Evolutionary conservation across 768 basidiomycete genomes (phyloP), one percentile per base, ranked within the genome.

Genomic region (Boletus rubescentipes): DNA sequence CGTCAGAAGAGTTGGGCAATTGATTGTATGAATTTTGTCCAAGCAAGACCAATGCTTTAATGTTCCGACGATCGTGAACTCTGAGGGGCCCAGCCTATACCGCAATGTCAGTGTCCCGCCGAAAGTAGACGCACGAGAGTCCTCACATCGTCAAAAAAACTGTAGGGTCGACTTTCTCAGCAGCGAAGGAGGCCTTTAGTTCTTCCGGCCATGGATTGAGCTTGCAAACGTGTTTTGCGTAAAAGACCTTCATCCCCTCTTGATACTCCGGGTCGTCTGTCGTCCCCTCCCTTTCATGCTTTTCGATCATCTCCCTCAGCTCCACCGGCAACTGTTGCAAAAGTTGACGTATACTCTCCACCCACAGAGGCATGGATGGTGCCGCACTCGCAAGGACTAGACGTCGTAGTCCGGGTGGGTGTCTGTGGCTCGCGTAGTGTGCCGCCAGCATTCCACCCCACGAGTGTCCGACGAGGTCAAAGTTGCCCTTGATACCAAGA

Each of bases 371-470:
- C 49, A 69, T 62, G 9, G 72, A 73, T 10, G 72, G 68, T 0
- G 71, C 68, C 0, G 70, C 62, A 30, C 71, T 74, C 9, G 67
- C 62, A n/a, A 76, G 58, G 26, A 75, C 65, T 1, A 76, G 57
- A 8, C 65, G 72, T 43, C 66, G 71, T 12, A 81, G 54, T 0
- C 77, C 77, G 0, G 47, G 23, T 3, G 78, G 79, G 18, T 74
- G 68, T 12, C 69, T 67, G 15, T 67, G 58, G 34, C 72, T 65
- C 8, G 59, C 77, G 45, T 75, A 79, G 36, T 77, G 72, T 6
- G 68, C 57, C 0, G 69, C 80, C 9, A 84, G 69, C 67, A 81
- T 81, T 1, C 77, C 81, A 12, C 83, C 84, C 82, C 82, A 83
- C 5, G 79, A 82, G 44, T 84, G 83, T 0, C 84, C 84, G 1